Evolutionary conservation across 1,139 yeast species (phyloP).

Genomic region (Lodderomyces pseudojiufengensis): DNA sequence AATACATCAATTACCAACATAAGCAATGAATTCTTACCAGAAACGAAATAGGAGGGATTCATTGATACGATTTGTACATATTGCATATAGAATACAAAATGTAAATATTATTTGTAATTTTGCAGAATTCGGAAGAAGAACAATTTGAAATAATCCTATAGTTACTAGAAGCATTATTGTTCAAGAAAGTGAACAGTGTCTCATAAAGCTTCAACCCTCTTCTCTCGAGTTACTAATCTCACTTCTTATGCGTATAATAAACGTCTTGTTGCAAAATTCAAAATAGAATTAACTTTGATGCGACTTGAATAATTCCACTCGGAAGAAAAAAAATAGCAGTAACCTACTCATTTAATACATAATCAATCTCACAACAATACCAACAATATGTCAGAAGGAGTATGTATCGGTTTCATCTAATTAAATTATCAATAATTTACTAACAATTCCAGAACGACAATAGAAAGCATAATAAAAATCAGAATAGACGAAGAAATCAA

Average conservation of each 20-base stretch:
- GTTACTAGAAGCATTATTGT: too few species aligned
- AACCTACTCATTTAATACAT: background rate
- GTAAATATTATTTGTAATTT: background rate
- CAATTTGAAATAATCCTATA: background rate
- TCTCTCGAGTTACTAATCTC: too few species aligned
- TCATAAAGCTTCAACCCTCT: too few species aligned
- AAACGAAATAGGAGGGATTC: too few species aligned
- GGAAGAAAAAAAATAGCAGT: background rate
- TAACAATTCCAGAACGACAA: conserved; percentile 2
- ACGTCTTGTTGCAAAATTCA: too few species aligned
- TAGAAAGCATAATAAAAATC: conserved; percentile 5
- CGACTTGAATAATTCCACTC: too few species aligned
- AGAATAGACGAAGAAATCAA: conserved; percentile 11
- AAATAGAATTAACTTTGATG: too few species aligned
- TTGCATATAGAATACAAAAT: background rate
- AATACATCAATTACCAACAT: background rate
- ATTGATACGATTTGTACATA: too few species aligned
- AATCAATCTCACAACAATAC: too few species aligned
- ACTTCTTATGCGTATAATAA: too few species aligned
- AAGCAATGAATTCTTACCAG: background rate
- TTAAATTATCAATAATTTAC: background rate
- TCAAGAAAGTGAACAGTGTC: too few species aligned
- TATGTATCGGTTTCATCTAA: conserved; percentile 7
- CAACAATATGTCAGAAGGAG: conserved; percentile 13
- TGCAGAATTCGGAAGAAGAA: background rate